Percentiles rank a stretch among this genome's conserved stretches.
Evolutionary conservation across 768 basidiomycete species (phyloP).

Genomic region (Tylopilus balloui): DNA sequence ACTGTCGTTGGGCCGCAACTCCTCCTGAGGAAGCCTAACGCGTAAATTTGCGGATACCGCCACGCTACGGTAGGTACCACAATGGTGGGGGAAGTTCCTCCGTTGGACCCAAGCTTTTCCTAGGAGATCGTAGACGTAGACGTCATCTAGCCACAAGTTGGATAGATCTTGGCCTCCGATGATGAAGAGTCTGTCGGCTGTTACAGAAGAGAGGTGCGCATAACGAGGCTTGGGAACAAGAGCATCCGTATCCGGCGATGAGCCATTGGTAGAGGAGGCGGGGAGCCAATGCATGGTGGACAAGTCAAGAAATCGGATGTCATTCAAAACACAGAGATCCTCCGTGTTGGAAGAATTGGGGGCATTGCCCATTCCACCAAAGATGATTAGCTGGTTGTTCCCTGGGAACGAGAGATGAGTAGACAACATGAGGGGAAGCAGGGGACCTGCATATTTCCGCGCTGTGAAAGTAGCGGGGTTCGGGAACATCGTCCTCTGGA

Average conservation of each 20-base stretch:
- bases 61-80: constrained; percentile 93
- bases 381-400: constrained; percentile 87
- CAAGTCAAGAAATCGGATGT: constrained; percentile 87
- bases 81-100: constrained; percentile 84
- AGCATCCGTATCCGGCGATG: constrained; percentile 37
- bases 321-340: constrained; percentile 87
- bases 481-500: constrained; percentile 67
- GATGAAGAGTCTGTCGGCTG: constrained; percentile 79
- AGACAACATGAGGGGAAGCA: neutral
- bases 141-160: constrained; percentile 91
- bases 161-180: constrained; percentile 94
- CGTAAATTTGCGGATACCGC: constrained; percentile 69
- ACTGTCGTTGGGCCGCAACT: constrained; percentile 40
- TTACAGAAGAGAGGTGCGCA: constrained; percentile 88
- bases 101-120: constrained; percentile 72
- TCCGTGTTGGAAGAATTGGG: constrained; percentile 66
- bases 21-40: constrained; percentile 67
- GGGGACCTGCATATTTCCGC: constrained; percentile 67
- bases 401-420: constrained; percentile 36
- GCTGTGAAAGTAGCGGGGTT: constrained; percentile 92
- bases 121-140: constrained; percentile 82
- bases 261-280: constrained; percentile 24
- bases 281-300: constrained; percentile 68
- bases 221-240: constrained; percentile 82
- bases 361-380: constrained; percentile 91